A percentile compares a stretch with the other conserved stretches of the same genome.
These are phyloP conservation scores for Trichothecium roseum DNA, from an alignment of 2,329 filamentous ascomycete genomes.

Conservation along the genomic window DNA sequence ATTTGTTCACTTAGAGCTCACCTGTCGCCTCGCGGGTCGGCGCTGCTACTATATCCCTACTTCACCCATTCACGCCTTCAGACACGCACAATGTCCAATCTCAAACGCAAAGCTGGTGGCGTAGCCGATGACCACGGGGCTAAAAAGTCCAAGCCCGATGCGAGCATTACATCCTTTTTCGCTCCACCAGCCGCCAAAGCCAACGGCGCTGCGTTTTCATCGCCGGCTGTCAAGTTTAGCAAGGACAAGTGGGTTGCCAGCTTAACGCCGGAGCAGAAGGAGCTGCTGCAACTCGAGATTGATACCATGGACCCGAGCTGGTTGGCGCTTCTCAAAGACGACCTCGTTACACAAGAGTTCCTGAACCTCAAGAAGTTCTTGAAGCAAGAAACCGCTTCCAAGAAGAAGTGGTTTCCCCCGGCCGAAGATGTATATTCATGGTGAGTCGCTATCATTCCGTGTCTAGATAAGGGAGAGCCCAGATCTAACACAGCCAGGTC, in stretches of 20 bases:
- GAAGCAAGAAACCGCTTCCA: slow-evolving; percentile 60
- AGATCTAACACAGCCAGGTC: slow-evolving; percentile 54
- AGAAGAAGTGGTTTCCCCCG: slow-evolving; percentile 79
- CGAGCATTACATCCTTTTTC: slow-evolving; percentile 86
- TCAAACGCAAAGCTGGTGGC: slow-evolving; percentile 57
- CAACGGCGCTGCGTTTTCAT: slow-evolving; percentile 14
- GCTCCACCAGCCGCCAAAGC: slow-evolving; percentile 49
- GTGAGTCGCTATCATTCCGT: slow-evolving; percentile 36
- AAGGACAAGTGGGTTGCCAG: slow-evolving; percentile 82
- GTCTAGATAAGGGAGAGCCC: not conserved
- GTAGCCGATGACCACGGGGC: slow-evolving; percentile 33
- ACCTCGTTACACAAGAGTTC: slow-evolving; percentile 70
- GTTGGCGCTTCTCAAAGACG: slow-evolving; percentile 81
- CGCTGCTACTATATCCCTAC: not conserved
- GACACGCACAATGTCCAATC: slow-evolving; percentile 29
- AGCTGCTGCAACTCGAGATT: slow-evolving; percentile 79
- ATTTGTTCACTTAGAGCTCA: not conserved
- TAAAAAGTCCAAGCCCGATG: slow-evolving; percentile 66
- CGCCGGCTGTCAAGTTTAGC: slow-evolving; percentile 54
- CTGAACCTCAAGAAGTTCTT: slow-evolving; percentile 82
- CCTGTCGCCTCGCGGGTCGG: not conserved
- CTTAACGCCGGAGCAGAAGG: slow-evolving; percentile 71
- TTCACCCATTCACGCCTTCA: too few relatives aligned
- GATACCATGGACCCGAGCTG: slow-evolving; percentile 86
- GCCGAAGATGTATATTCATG: slow-evolving; percentile 88